A percentile compares a stretch with the other conserved stretches of the same genome.
Conservation (phyloP, 164 flowering plant genomes). For the Nelumbo lutea region DNA sequence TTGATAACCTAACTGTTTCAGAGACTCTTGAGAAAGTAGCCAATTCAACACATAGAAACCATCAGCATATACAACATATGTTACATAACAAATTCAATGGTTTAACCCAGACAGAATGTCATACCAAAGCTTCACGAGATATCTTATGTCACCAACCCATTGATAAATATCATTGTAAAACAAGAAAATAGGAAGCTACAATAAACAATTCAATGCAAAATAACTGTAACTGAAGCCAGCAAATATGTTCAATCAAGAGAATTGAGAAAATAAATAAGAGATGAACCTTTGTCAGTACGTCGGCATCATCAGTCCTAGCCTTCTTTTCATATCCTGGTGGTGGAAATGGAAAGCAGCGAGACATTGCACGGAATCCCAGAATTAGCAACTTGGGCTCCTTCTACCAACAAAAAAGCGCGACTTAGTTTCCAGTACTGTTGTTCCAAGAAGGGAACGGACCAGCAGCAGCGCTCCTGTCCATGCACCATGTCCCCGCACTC, state of each 20-base stretch:
- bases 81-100: background rate
- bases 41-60: background rate
- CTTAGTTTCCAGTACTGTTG: slow-evolving; percentile 33
- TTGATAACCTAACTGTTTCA: background rate
- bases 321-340: slow-evolving; percentile 96
- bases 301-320: slow-evolving; percentile 45
- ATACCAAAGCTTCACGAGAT: background rate
- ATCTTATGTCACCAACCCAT: background rate
- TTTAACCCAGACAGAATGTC: background rate
- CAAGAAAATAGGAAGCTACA: background rate
- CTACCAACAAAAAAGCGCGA: slow-evolving; percentile 20
- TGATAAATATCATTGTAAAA: background rate
- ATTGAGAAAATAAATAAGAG: background rate
- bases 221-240: background rate
- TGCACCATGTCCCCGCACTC: slow-evolving; percentile 79
- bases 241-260: background rate
- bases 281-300: slow-evolving; percentile 62
- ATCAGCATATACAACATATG: background rate
- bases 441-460: slow-evolving; percentile 49
- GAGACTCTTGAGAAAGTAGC: background rate
- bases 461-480: slow-evolving; percentile 58
- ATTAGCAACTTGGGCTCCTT: slow-evolving; percentile 22
- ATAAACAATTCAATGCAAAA: background rate
- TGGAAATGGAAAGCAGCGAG: slow-evolving; percentile 99
- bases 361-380: slow-evolving; percentile 58